A percentile compares a stretch with the other conserved stretches of the same genome.
phyloP scores from a whole-genome alignment of 345 rosid species.

The Hibiscus tridactylites region DNA sequence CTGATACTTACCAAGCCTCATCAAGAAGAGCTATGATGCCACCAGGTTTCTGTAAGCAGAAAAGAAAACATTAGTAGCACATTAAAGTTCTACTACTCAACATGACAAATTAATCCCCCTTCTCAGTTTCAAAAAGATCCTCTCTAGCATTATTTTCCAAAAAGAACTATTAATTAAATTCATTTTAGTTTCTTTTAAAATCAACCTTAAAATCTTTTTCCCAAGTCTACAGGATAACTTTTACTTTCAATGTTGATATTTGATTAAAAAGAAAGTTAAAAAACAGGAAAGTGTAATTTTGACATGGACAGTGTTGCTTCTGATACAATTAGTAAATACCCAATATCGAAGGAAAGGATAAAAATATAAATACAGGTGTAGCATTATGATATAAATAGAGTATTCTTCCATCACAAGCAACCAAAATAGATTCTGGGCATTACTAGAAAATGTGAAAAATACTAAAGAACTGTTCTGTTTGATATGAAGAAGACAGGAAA shows the following conservation, averaged over 20 bases:
- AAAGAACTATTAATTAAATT: not conserved
- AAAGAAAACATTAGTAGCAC: conserved; percentile 19
- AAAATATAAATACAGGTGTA: too few relatives aligned
- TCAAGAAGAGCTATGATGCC: conserved; percentile 96
- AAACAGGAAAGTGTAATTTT: not conserved
- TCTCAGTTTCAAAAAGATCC: not conserved
- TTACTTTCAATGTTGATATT: not conserved
- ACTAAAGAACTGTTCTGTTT: not conserved
- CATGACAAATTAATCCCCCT: not conserved
- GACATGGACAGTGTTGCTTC: not conserved
- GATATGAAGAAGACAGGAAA: not conserved
- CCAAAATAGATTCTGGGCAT: too few relatives aligned
- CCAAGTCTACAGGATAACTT: not conserved
- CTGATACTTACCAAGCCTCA: conserved; percentile 81
- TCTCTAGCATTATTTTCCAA: not conserved
- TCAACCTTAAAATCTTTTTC: not conserved
- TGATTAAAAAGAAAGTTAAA: not conserved
- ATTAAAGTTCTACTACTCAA: not conserved
- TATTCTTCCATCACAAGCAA: too few relatives aligned
- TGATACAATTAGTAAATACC: not conserved
- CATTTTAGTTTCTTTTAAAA: not conserved
- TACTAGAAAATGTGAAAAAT: too few relatives aligned
- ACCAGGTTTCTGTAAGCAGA: conserved; percentile 87
- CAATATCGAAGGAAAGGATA: not conserved
- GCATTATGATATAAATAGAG: too few relatives aligned